Conservation (phyloP, 2,329 filamentous ascomycete species). For the Penicillium psychrosexuale region DNA sequence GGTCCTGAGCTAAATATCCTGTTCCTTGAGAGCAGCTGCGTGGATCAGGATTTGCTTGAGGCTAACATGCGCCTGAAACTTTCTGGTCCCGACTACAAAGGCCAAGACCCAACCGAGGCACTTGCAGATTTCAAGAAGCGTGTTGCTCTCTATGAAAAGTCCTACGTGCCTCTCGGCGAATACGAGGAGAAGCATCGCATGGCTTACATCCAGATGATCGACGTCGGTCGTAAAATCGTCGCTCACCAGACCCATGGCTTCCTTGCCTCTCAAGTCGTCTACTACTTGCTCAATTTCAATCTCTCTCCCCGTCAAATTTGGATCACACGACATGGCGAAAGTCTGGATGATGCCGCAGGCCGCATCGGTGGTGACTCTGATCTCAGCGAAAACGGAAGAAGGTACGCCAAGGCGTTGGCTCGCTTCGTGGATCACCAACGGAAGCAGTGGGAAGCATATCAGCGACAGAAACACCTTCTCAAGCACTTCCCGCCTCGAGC, state of each 20-base stretch:
- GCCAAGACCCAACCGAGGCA: conserved; percentile 82
- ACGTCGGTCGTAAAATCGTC: conserved; percentile 91
- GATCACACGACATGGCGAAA: conserved; percentile 95
- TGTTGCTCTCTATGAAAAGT: conserved; percentile 88
- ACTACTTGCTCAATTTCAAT: conserved; percentile 96
- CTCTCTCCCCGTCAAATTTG: conserved; percentile 93
- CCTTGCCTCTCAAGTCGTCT: conserved; percentile 85
- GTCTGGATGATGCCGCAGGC: conserved; percentile 77
- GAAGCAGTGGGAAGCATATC: conserved; percentile 75
- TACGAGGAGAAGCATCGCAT: conserved; percentile 88
- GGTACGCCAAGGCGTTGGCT: conserved; percentile 75
- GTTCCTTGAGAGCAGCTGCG: conserved; percentile 92
- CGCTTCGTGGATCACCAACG: conserved; percentile 80
- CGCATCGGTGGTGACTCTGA: conserved; percentile 90
- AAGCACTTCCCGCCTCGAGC: conserved; percentile 84
- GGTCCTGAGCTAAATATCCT: conserved; percentile 83
- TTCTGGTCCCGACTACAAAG: conserved; percentile 91
- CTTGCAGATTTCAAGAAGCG: conserved; percentile 89
- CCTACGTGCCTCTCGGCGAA: conserved; percentile 83
- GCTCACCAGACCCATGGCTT: conserved; percentile 90
- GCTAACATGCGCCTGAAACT: conserved; percentile 97
- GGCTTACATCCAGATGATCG: conserved; percentile 97
- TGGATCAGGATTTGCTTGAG: conserved; percentile 79
- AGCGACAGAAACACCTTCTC: conserved; percentile 71
- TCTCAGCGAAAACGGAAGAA: conserved; percentile 73